Percentiles rank a stretch among this genome's conserved stretches.
Evolutionary conservation across 2,329 filamentous ascomycete species (phyloP).

Genomic region (Colletotrichum liriopes): DNA sequence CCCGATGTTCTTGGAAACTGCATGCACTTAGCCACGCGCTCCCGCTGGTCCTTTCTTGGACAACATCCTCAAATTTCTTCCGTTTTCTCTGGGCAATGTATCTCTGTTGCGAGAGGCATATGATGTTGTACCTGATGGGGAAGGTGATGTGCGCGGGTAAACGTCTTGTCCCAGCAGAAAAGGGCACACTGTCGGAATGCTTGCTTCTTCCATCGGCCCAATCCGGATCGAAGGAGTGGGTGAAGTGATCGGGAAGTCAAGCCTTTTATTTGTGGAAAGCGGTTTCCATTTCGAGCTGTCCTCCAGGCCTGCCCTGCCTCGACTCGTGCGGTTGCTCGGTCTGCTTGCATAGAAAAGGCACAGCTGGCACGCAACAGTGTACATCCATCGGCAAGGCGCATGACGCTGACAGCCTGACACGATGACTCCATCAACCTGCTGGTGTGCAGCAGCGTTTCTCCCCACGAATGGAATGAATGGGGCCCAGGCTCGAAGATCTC

Average conservation of each 20-base stretch:
- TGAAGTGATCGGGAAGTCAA: background rate
- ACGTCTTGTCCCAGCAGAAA: background rate
- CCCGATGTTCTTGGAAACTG: background rate
- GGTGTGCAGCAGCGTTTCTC: too few relatives aligned
- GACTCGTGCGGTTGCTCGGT: background rate
- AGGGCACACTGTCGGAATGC: background rate
- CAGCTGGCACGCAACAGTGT: background rate
- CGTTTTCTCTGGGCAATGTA: background rate
- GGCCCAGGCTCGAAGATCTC: background rate
- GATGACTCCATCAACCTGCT: background rate
- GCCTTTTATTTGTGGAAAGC: background rate
- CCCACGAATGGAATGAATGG: background rate
- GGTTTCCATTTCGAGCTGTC: background rate
- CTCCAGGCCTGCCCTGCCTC: background rate
- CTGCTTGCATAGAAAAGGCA: background rate
- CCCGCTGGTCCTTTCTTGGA: background rate
- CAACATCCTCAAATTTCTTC: background rate
- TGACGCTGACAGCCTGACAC: background rate
- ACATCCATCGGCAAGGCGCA: background rate
- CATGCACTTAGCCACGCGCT: constrained; percentile 14
- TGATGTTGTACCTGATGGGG: background rate
- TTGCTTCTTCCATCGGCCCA: constrained; percentile 4
- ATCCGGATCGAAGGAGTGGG: background rate
- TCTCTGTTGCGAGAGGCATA: background rate
- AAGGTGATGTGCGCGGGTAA: background rate